phyloP scores from a whole-genome alignment of 2,329 filamentous ascomycete species.

The Juglanconis oblonga region DNA sequence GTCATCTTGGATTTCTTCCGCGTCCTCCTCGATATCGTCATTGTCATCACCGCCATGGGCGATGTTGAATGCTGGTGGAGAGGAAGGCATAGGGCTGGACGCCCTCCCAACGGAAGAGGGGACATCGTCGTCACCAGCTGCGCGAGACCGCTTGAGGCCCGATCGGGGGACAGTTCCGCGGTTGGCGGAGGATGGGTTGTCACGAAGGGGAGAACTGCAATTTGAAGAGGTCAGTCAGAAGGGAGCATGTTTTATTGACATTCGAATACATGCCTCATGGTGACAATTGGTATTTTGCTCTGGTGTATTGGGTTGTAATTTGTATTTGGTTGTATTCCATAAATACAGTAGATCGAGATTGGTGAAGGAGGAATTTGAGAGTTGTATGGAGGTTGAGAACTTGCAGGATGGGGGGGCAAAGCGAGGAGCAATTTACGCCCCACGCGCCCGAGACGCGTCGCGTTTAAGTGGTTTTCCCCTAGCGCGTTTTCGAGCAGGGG shows the following conservation, averaged over 20 bases:
- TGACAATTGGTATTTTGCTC: background rate
- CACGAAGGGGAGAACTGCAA: constrained; percentile 74
- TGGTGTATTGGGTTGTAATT: no score
- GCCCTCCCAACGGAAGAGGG: constrained; percentile 49
- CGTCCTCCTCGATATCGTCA: constrained; percentile 70
- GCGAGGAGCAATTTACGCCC: constrained; percentile 10
- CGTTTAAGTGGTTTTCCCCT: constrained; percentile 13
- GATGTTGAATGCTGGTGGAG: constrained; percentile 61
- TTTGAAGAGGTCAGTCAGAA: constrained; percentile 21
- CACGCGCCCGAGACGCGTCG: constrained; percentile 6
- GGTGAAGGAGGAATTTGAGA: background rate
- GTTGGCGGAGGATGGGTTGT: constrained; percentile 80
- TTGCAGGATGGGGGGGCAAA: background rate
- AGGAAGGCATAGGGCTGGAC: constrained; percentile 65
- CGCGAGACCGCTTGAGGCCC: constrained; percentile 55
- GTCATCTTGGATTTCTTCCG: constrained; percentile 64
- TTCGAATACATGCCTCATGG: constrained; percentile 13
- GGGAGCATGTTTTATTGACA: background rate
- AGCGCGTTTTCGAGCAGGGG: constrained; percentile 23
- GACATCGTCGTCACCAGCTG: constrained; percentile 45
- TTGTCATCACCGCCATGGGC: constrained; percentile 66
- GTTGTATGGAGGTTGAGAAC: background rate
- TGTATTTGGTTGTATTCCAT: background rate
- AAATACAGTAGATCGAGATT: background rate
- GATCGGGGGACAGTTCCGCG: constrained; percentile 57